A percentile compares a stretch with the other conserved stretches of the same genome.
phyloP scores from a whole-genome alignment of 257 asterid species.

The Cinchona pubescens region DNA sequence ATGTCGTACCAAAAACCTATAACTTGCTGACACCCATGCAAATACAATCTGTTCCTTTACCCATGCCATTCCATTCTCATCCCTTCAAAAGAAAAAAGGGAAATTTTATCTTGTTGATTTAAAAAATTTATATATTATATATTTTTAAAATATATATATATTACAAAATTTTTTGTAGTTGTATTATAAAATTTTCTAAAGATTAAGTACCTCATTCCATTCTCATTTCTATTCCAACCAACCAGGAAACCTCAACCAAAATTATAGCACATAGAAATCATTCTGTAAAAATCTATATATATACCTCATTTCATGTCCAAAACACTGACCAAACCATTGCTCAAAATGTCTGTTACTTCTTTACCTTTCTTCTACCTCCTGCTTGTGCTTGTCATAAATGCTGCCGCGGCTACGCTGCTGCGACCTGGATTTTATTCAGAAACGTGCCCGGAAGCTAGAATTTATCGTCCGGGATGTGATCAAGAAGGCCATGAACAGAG shows the following conservation, averaged over 20 bases:
- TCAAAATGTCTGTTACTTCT: slow-evolving; percentile 31
- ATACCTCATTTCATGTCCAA: neutral
- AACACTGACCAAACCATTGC: neutral
- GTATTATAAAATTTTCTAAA: no score
- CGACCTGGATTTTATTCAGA: slow-evolving; percentile 52
- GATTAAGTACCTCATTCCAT: neutral
- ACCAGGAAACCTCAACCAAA: neutral
- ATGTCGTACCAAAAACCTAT: neutral
- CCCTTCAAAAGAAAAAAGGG: neutral
- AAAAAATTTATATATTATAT: no score
- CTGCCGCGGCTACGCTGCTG: slow-evolving; percentile 37
- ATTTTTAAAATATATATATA: no score
- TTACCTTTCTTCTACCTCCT: slow-evolving; percentile 21
- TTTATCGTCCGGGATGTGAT: slow-evolving; percentile 50
- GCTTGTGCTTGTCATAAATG: slow-evolving; percentile 15
- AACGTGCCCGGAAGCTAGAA: slow-evolving; percentile 74
- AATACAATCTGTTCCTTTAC: neutral
- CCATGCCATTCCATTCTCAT: neutral
- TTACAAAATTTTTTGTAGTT: no score
- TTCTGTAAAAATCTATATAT: neutral
- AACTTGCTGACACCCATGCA: slow-evolving; percentile 19
- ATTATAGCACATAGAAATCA: neutral
- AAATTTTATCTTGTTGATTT: no score
- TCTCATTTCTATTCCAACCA: neutral
- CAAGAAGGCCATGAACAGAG: slow-evolving; percentile 56